phyloP scores from a whole-genome alignment of 2,329 filamentous ascomycete genomes.

The Arthrobotrys conoides region DNA sequence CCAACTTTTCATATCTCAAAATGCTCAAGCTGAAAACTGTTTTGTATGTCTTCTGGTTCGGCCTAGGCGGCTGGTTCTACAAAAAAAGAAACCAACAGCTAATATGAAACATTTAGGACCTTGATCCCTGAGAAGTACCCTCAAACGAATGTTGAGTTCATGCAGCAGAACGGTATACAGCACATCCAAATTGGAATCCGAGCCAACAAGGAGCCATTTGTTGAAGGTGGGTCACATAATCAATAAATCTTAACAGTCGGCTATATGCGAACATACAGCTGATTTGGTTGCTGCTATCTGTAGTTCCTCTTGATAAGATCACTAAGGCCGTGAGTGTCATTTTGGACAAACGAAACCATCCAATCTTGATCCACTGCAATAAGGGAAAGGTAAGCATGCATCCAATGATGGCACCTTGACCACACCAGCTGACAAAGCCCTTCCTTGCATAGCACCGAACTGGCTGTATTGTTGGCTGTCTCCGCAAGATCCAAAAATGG shows the following conservation, averaged over 20 bases:
- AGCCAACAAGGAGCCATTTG: conserved; percentile 83
- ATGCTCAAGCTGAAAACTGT: conserved; percentile 82
- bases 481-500: conserved; percentile 82
- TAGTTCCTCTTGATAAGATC: conserved; percentile 76
- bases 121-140: conserved; percentile 71
- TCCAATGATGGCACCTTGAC: conserved; percentile 6
- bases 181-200: conserved; percentile 83
- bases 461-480: conserved; percentile 85
- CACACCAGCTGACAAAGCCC: conserved; percentile 26
- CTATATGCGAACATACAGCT: conserved; percentile 50
- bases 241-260: conserved; percentile 20
- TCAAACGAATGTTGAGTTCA: conserved; percentile 73
- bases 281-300: conserved; percentile 42
- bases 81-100: conserved; percentile 6
- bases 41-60: conserved; percentile 72
- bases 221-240: conserved; percentile 69
- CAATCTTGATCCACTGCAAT: conserved; percentile 90
- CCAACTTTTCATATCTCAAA: conserved; percentile 79
- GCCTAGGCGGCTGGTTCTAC: neutral
- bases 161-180: conserved; percentile 76
- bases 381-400: conserved; percentile 78
- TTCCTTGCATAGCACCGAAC: conserved; percentile 78
- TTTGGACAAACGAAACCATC: conserved; percentile 80
- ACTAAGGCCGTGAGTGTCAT: conserved; percentile 79
- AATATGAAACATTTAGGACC: conserved; percentile 66